phyloP scores from a whole-genome alignment of 1,284 basidiomycete genomes.

The Porodaedalea pini region DNA sequence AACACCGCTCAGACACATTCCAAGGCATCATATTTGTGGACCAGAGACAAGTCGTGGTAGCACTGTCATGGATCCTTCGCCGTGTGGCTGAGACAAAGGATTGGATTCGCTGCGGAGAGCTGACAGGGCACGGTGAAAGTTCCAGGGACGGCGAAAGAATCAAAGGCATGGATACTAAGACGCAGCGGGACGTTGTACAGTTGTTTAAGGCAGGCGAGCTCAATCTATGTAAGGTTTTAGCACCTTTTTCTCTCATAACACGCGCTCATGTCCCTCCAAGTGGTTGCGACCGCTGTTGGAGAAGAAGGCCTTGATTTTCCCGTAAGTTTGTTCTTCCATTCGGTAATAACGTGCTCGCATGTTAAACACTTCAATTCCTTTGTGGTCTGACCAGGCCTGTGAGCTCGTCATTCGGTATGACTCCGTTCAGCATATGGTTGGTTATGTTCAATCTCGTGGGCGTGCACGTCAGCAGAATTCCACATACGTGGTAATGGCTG shows the following conservation, averaged over 20 bases:
- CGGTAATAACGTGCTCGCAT: neutral
- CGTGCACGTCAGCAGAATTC: conserved; percentile 73
- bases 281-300: conserved; percentile 80
- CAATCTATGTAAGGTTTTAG: conserved; percentile 62
- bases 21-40: conserved; percentile 83
- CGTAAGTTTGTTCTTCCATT: conserved; percentile 36
- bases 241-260: neutral
- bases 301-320: conserved; percentile 88
- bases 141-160: conserved; percentile 35
- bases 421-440: conserved; percentile 71
- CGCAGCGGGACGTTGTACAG: conserved; percentile 57
- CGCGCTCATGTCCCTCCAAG: conserved; percentile 33
- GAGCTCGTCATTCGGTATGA: conserved; percentile 84
- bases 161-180: conserved; percentile 49
- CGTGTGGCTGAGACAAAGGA: conserved; percentile 53
- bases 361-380: conserved; percentile 11
- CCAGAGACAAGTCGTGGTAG: conserved; percentile 73
- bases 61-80: conserved; percentile 60
- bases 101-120: conserved; percentile 56
- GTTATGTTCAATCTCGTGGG: conserved; percentile 81
- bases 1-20: conserved; percentile 52
- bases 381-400: conserved; percentile 51
- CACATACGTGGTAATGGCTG: conserved; percentile 76
- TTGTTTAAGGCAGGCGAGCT: conserved; percentile 61
- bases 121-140: conserved; percentile 63